Evolutionary conservation across 2,329 filamentous ascomycete genomes (phyloP).

Genomic region (Exophiala calicioides): DNA sequence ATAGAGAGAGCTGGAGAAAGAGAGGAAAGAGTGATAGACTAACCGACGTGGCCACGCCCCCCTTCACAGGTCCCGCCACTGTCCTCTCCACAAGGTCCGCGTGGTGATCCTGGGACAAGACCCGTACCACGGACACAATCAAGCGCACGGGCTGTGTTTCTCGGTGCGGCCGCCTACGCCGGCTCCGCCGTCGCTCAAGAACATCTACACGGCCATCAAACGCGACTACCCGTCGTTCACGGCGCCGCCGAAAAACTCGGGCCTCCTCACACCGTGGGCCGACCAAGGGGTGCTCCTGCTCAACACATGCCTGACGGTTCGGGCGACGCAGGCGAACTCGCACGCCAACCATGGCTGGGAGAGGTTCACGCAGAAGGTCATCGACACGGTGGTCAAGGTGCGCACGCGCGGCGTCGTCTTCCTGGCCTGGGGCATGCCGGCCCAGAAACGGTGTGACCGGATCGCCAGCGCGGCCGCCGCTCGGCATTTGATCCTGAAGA

Average conservation of each 20-base stretch:
- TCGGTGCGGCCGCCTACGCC: conserved; percentile 86
- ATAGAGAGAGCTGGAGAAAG: too few relatives aligned
- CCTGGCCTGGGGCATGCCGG: conserved; percentile 87
- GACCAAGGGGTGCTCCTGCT: conserved; percentile 89
- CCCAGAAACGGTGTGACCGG: conserved; percentile 73
- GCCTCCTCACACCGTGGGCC: conserved; percentile 89
- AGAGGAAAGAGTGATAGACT: neutral
- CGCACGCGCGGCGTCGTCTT: conserved; percentile 85
- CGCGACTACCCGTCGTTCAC: conserved; percentile 84
- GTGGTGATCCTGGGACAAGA: conserved; percentile 94
- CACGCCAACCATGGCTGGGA: conserved; percentile 92
- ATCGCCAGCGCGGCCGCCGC: conserved; percentile 57
- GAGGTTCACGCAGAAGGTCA: conserved; percentile 83
- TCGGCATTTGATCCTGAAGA: conserved; percentile 79
- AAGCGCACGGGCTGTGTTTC: conserved; percentile 95
- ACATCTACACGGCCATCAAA: conserved; percentile 87
- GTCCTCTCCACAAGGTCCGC: conserved; percentile 83
- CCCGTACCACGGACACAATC: conserved; percentile 92
- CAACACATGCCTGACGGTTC: conserved; percentile 93
- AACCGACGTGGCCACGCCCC: neutral
- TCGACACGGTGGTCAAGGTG: conserved; percentile 79
- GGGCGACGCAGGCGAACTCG: conserved; percentile 81
- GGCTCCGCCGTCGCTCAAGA: conserved; percentile 84
- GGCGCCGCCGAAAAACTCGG: conserved; percentile 73
- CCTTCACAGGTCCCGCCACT: conserved; percentile 80